These are phyloP conservation scores for Pelargonium nanum DNA, from an alignment of 345 rosid genomes.

Conservation along the genomic window DNA sequence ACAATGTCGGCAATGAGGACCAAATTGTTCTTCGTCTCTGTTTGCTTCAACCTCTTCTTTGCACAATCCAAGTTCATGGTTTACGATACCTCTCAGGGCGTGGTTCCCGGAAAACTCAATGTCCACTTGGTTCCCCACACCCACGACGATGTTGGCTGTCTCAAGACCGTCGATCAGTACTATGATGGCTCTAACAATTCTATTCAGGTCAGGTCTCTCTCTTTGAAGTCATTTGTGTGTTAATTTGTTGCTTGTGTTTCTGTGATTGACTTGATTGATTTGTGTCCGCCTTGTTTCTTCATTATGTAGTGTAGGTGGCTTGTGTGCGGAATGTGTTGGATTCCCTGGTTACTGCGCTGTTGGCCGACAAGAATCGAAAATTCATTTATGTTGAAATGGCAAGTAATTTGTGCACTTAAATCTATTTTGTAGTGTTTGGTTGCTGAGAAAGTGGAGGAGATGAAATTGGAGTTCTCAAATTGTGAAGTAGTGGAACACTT, in stretches of 20 bases:
- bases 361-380: slow-evolving; percentile 84
- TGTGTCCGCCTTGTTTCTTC: not conserved
- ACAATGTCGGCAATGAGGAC: slow-evolving; percentile 19
- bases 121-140: slow-evolving; percentile 93
- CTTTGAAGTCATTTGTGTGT: no score
- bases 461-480: not conserved
- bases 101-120: slow-evolving; percentile 71
- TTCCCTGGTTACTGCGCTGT: slow-evolving; percentile 71
- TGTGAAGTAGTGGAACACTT: not conserved
- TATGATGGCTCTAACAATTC: slow-evolving; percentile 97
- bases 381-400: slow-evolving; percentile 83
- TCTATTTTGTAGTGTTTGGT: slow-evolving; percentile 3
- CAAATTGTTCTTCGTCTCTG: slow-evolving; percentile 10
- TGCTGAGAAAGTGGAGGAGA: not conserved
- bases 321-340: slow-evolving; percentile 92
- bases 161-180: slow-evolving; percentile 96
- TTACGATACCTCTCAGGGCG: slow-evolving; percentile 73
- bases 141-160: slow-evolving; percentile 97
- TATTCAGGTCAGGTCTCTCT: slow-evolving; percentile 50
- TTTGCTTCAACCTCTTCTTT: slow-evolving; percentile 25
- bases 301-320: slow-evolving; percentile 45
- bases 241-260: not conserved
- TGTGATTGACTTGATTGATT: not conserved
- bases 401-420: slow-evolving; percentile 15
- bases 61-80: slow-evolving; percentile 59